Base-by-base conservation (phyloP, 2,329 filamentous ascomycete genomes). In the Fusarium hainanense region DNA sequence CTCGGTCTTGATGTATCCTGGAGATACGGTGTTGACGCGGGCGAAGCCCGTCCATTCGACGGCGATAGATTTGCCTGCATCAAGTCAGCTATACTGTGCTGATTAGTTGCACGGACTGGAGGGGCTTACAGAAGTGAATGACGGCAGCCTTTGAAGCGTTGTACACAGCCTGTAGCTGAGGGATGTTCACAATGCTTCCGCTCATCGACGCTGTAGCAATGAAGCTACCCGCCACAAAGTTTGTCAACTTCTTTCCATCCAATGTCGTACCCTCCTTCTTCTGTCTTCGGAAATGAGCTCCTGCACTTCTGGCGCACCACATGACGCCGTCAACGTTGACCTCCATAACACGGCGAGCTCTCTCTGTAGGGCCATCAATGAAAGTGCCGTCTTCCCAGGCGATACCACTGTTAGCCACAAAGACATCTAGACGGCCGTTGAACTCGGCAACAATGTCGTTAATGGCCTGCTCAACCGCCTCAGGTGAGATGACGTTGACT, bases 151-250 rank as follows among this genome's bases (percentile, higher is more conserved):
- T 93, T 68, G 89, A 89, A 20, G 88, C 89, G 77, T 93, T 93
- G 77, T 93, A 93, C 11, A 90, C 88, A 8, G 89, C 85, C 81
- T 94, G 92, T 71, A 90, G 77, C 81, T 94, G 92, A 8, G 92
- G 92, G 61, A 93, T 85, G 77, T 94, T 94, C 77, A 89, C 91
- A 73, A 94, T 90, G 76, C 92, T 91, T 6, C 89, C 92, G 71
- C 88, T 91, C 87, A 95, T 94, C 61, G 89, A 92, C 2, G 92
- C 90, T 9, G 93, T 95, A 27, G 90, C 90, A 71, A 95, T 89
- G 79, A 95, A 93, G 77, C 89, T 91, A 23, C 92, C 92, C 27
- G 85, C 83, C 4, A 82, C 83, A 76, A 87, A 92, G 69, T 85
- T 83, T 52, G 88, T 84, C 25, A 92, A 81, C 74, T 85, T 84